phyloP scores from a whole-genome alignment of 768 basidiomycete genomes.

The Mycena chlorophos region DNA sequence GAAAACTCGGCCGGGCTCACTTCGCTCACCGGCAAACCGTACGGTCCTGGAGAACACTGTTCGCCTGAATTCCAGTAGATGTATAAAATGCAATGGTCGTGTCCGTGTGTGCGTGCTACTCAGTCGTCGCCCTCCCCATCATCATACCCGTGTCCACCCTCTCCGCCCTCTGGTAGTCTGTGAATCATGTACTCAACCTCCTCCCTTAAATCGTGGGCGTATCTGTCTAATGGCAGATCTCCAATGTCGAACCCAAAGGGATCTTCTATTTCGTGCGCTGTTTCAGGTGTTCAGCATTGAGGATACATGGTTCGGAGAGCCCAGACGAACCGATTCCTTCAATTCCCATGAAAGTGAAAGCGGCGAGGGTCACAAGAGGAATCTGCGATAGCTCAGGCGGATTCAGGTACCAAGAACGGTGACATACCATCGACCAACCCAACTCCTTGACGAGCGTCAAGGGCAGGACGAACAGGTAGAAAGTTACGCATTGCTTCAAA shows the following conservation, averaged over 20 bases:
- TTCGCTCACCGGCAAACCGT: slow-evolving; percentile 79
- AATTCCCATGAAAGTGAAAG: slow-evolving; percentile 88
- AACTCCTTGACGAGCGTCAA: slow-evolving; percentile 81
- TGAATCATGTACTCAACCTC: slow-evolving; percentile 80
- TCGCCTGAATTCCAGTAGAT: slow-evolving; percentile 78
- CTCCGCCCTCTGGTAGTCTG: slow-evolving; percentile 70
- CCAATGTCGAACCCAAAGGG: slow-evolving; percentile 43
- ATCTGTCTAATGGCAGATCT: slow-evolving; percentile 79
- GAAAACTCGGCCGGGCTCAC: slow-evolving; percentile 95
- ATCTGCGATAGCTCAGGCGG: slow-evolving; percentile 34
- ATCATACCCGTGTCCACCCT: slow-evolving; percentile 71
- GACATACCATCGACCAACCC: slow-evolving; percentile 66
- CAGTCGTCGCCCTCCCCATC: slow-evolving; percentile 83
- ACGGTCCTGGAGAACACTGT: slow-evolving; percentile 91
- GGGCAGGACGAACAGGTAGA: slow-evolving; percentile 90
- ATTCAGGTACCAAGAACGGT: not conserved
- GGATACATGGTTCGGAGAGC: no score
- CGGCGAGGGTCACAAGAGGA: slow-evolving; percentile 82
- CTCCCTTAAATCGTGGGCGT: slow-evolving; percentile 83
- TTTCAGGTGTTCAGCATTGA: no score
- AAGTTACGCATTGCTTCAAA: slow-evolving; percentile 90
- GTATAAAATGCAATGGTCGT: slow-evolving; percentile 24
- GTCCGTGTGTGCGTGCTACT: no score
- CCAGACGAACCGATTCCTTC: slow-evolving; percentile 79
- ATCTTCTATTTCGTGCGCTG: slow-evolving; percentile 1